Conservation (phyloP, 2,329 filamentous ascomycete species). For the Fusarium ramigenum region DNA sequence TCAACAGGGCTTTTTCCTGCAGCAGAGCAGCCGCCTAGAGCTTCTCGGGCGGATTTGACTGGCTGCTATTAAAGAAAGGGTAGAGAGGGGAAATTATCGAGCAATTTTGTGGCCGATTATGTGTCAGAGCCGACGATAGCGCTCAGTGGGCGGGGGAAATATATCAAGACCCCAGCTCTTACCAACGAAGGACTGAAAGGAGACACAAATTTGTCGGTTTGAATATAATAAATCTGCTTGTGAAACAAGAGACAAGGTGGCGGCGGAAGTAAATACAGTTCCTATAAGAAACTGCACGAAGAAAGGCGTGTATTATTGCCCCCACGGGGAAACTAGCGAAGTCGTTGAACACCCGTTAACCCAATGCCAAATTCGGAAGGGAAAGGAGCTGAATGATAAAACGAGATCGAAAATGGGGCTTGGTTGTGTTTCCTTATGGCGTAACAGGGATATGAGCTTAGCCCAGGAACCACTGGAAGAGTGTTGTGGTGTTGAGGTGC, state of each 20-base stretch:
- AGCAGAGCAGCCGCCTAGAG: constrained; percentile 18
- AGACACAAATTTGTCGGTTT: not conserved
- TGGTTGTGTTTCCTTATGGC: constrained; percentile 29
- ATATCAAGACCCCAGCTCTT: not conserved
- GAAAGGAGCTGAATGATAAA: constrained; percentile 17
- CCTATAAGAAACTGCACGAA: constrained; percentile 6
- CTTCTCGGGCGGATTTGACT: constrained; percentile 15
- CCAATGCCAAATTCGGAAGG: constrained; percentile 11
- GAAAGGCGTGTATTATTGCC: constrained; percentile 3
- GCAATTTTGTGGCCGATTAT: constrained; percentile 30
- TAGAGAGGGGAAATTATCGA: constrained; percentile 15
- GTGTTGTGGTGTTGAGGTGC: constrained; percentile 16
- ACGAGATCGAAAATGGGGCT: constrained; percentile 9
- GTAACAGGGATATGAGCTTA: constrained; percentile 35
- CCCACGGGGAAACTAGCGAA: constrained; percentile 8
- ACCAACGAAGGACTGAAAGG: not conserved
- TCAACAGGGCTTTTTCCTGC: constrained; percentile 16
- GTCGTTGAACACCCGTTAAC: constrained; percentile 9
- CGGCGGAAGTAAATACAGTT: constrained; percentile 24
- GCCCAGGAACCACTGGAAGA: constrained; percentile 17
- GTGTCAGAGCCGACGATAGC: constrained; percentile 26
- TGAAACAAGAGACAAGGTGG: not conserved
- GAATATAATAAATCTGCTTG: not conserved
- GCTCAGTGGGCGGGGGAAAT: constrained; percentile 17
- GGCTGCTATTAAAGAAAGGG: constrained; percentile 8